Base-by-base conservation (phyloP, 768 basidiomycete species). In the Mycena polygramma region DNA sequence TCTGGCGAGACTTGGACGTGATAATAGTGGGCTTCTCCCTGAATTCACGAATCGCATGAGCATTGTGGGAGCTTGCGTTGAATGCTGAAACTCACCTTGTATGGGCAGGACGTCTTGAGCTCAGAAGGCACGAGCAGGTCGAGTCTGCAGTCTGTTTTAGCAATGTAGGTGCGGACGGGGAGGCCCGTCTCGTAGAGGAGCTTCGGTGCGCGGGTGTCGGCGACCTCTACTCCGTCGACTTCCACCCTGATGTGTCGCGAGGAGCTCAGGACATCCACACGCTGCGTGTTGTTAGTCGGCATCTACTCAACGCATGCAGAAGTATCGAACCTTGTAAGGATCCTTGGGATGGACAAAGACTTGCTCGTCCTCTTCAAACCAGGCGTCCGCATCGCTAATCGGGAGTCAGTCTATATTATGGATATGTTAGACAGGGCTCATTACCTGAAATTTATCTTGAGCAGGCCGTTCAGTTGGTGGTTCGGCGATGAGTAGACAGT, bases 311-410 rank as follows among this genome's bases (percentile, higher is more conserved):
- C n/a, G 35, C 20, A 39, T 1, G 20, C 24, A 24, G 35, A 49
- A 20, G 39, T 13, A 52, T 19, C 67, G 76, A 51, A 90, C 91
- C 83, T 92, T 92, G 79, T 90, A 92, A 1, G 90, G 90, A 75
- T 92, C 90, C 73, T 88, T 91, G 10, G 89, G 88, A 68, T 92
- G 91, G 2, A 84, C 80, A 66, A 83, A 88, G 39, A 91, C 84
- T 64, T 87, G 77, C 57, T 92, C 90, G 57, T 91, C 90, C 75
- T 92, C 90, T 79, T 92, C 90, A 60, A 91, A 90, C 91, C 91
- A 92, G 4, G 85, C 84, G 70, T 90, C 90, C 74, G 86, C 84
- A 20, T 83, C 84, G 17, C 78, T 68, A 37, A 35, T n/a, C 19
- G n/a, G 22, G 58, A n/a, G 9, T 36, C n/a, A 8, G 55, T 22